These are phyloP conservation scores for Alectoria sarmentosa DNA, from an alignment of 495 filamentous ascomycete species.

Conservation along the genomic window DNA sequence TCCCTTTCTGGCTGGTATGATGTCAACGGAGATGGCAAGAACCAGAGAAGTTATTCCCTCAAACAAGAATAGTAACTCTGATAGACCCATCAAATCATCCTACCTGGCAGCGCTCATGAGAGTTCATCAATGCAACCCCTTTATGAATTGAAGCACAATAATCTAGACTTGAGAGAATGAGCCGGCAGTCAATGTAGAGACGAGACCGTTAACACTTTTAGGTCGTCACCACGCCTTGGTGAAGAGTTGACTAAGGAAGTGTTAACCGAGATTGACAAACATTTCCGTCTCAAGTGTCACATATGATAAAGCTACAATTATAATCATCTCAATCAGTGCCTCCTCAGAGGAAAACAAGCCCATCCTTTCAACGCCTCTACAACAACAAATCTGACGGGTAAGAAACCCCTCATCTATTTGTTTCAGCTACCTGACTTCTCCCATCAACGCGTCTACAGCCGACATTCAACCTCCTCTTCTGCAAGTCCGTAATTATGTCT, in stretches of 20 bases:
- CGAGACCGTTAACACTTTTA: background rate
- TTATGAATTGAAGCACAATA: background rate
- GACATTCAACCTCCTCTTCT: background rate
- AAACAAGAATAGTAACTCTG: background rate
- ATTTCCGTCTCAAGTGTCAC: background rate
- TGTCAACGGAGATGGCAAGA: background rate
- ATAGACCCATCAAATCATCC: background rate
- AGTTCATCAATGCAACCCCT: background rate
- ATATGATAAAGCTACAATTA: background rate
- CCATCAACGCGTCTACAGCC: background rate
- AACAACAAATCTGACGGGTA: background rate
- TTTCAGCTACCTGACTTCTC: background rate
- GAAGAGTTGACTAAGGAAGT: background rate
- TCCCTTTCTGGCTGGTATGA: background rate
- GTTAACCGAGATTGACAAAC: constrained; percentile 1
- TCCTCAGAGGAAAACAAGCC: background rate
- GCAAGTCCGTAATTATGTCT: background rate
- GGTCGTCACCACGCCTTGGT: background rate
- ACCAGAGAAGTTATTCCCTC: background rate
- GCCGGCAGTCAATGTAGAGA: background rate
- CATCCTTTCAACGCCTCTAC: background rate
- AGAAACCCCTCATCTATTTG: background rate
- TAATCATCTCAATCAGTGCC: background rate
- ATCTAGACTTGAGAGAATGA: background rate
- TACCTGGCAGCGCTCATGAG: background rate